phyloP scores from a whole-genome alignment of 2,329 filamentous ascomycete genomes.

The Aureobasidium melanogenum region DNA sequence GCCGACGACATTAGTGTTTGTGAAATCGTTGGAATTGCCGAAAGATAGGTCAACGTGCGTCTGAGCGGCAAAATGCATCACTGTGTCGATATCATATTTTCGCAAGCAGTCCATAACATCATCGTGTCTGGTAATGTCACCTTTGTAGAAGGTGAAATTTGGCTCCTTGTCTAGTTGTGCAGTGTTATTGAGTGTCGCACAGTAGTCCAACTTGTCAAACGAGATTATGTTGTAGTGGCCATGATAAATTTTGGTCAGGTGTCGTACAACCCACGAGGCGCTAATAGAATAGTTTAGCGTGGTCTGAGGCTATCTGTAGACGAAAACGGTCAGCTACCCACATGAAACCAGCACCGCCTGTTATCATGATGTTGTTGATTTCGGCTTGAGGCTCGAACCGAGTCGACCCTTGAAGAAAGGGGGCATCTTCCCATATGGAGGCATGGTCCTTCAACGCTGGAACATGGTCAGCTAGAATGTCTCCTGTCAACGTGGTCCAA shows the following conservation, averaged over 20 bases:
- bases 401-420: conserved; percentile 59
- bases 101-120: conserved; percentile 64
- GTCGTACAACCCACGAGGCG: conserved; percentile 74
- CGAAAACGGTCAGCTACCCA: conserved; percentile 35
- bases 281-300: conserved; percentile 36
- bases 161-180: conserved; percentile 54
- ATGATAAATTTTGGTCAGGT: conserved; percentile 65
- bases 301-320: neutral
- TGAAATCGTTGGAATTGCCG: conserved; percentile 73
- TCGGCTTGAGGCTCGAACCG: conserved; percentile 60
- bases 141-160: conserved; percentile 74
- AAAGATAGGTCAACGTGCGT: conserved; percentile 78
- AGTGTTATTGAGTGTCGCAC: conserved; percentile 72
- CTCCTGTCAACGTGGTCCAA: neutral
- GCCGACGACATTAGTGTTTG: conserved; percentile 71
- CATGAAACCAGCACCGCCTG: conserved; percentile 81
- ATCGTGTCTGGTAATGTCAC: conserved; percentile 63
- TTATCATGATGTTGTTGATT: conserved; percentile 74
- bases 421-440: conserved; percentile 57
- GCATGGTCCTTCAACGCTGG: conserved; percentile 1
- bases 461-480: neutral
- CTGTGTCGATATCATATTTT: conserved; percentile 64
- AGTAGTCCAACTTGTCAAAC: conserved; percentile 80
- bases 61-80: conserved; percentile 80
- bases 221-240: conserved; percentile 69